Conservation (phyloP, 2,329 filamentous ascomycete genomes). For the Capronia americana region DNA sequence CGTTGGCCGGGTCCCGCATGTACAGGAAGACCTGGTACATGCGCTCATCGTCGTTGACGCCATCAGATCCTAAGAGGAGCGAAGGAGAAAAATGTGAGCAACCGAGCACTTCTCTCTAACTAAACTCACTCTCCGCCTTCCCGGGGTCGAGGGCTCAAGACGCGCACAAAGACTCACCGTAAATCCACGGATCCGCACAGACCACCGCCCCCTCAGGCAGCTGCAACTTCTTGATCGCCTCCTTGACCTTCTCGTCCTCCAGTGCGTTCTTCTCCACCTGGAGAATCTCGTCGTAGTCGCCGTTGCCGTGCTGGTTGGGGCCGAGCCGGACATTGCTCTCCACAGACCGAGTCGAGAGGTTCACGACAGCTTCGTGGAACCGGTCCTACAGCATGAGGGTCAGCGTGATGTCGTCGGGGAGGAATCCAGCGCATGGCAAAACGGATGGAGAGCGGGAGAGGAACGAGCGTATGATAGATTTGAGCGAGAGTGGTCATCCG, state of each 20-base stretch:
- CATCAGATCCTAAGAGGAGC: conserved; percentile 55
- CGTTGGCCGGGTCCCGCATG: conserved; percentile 66
- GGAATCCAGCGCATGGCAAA: no score
- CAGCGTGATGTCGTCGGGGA: not conserved
- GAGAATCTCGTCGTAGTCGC: conserved; percentile 65
- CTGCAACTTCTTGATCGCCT: conserved; percentile 65
- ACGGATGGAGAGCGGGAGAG: no score
- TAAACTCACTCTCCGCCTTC: not conserved
- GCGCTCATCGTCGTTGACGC: conserved; percentile 57
- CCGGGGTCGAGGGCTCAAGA: not conserved
- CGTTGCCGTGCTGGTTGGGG: conserved; percentile 60
- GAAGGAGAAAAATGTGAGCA: not conserved
- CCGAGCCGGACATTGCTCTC: conserved; percentile 59
- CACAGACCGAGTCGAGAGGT: conserved; percentile 56
- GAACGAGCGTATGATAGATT: no score
- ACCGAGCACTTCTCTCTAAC: not conserved
- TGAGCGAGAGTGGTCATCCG: no score
- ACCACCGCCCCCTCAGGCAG: conserved; percentile 64
- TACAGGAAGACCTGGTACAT: conserved; percentile 72
- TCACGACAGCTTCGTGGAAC: conserved; percentile 62
- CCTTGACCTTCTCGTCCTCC: conserved; percentile 62
- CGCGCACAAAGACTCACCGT: conserved; percentile 51
- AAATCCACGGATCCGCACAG: conserved; percentile 73
- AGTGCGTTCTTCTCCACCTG: conserved; percentile 64
- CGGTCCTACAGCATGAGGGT: conserved; percentile 52